A percentile compares a stretch with the other conserved stretches of the same genome.
phyloP scores from a whole-genome alignment of 768 basidiomycete species.

The Termitomyces sp. region DNA sequence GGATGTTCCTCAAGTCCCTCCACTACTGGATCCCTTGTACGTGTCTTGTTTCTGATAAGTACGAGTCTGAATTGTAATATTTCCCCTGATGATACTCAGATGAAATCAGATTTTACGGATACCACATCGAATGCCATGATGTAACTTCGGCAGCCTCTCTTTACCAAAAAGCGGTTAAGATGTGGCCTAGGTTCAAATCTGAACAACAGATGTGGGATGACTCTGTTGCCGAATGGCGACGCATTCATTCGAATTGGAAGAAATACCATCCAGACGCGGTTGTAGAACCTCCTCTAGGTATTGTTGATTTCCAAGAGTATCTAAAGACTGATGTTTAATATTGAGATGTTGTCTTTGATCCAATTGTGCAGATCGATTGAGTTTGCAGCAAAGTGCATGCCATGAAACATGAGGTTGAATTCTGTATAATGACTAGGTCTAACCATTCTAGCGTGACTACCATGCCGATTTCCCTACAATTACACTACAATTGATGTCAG shows the following conservation, averaged over 20 bases:
- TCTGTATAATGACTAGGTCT: too few species aligned
- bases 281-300: background rate
- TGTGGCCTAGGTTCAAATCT: background rate
- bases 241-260: background rate
- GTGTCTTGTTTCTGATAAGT: too few species aligned
- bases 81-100: background rate
- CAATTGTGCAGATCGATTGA: too few species aligned
- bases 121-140: background rate
- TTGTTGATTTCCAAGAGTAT: background rate
- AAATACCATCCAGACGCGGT: background rate
- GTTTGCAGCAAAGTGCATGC: too few species aligned
- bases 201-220: background rate
- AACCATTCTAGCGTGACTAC: too few species aligned
- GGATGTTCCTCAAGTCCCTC: background rate
- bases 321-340: too few species aligned
- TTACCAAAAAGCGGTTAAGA: background rate
- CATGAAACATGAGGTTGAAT: too few species aligned
- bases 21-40: background rate
- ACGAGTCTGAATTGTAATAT: background rate
- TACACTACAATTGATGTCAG: too few species aligned
- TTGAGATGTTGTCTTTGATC: too few species aligned
- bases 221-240: background rate
- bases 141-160: background rate
- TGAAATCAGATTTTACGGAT: background rate
- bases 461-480: too few species aligned